Evolutionary conservation across 140 eudicot species (phyloP).

Genomic region (Oenanthe javanica): DNA sequence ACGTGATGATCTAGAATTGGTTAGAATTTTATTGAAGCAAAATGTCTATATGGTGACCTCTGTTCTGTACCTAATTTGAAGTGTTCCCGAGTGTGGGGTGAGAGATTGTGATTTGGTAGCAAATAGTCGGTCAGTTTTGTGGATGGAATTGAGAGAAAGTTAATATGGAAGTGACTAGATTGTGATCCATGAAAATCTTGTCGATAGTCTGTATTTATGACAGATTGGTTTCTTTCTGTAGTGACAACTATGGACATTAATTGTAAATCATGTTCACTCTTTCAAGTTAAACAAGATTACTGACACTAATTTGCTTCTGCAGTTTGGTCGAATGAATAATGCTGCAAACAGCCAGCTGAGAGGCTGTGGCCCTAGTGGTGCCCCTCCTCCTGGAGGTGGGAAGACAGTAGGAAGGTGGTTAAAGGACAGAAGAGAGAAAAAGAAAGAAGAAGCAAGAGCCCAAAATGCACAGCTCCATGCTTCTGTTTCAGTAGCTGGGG

Average conservation of each 20-base stretch:
- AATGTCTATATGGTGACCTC: background rate
- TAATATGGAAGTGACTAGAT: background rate
- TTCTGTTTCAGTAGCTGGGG: slow-evolving; percentile 92
- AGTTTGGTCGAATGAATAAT: slow-evolving; percentile 50
- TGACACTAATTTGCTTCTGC: slow-evolving; percentile 19
- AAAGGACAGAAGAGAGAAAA: slow-evolving; percentile 88
- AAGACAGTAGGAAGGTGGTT: slow-evolving; percentile 98
- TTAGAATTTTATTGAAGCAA: background rate
- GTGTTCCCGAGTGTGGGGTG: background rate
- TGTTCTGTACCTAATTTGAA: background rate
- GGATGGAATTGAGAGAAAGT: background rate
- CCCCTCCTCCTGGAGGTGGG: slow-evolving; percentile 53
- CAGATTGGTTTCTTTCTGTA: slow-evolving; percentile 26
- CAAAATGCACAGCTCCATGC: slow-evolving; percentile 95
- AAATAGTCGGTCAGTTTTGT: background rate
- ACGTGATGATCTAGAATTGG: background rate
- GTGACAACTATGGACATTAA: slow-evolving; percentile 33
- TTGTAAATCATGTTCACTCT: slow-evolving; percentile 3
- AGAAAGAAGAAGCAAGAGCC: slow-evolving; percentile 87
- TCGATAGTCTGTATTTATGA: background rate
- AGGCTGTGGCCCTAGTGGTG: slow-evolving; percentile 20
- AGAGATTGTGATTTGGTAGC: background rate
- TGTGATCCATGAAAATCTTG: background rate
- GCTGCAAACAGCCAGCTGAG: slow-evolving; percentile 44
- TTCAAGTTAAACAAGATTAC: background rate